Evolutionary conservation across 495 filamentous ascomycete genomes (phyloP).

Genomic region (Thozetella sp.): DNA sequence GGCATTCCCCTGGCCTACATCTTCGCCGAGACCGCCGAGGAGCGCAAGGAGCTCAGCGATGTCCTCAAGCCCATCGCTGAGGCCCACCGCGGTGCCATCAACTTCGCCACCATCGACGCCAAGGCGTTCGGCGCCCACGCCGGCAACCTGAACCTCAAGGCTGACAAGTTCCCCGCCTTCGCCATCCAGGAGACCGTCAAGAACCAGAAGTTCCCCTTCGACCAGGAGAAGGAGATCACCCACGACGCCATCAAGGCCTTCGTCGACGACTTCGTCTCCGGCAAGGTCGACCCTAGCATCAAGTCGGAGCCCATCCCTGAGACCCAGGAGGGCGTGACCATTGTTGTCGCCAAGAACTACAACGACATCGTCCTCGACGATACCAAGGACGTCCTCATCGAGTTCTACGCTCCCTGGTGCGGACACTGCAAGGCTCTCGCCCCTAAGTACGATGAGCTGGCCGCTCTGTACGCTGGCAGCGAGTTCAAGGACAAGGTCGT

Average conservation of each 20-base stretch:
- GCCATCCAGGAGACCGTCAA: constrained; percentile 96
- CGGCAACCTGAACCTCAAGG: constrained; percentile 95
- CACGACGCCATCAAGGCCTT: constrained; percentile 77
- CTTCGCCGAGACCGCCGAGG: constrained; percentile 91
- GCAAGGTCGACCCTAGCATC: constrained; percentile 91
- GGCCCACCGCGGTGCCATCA: constrained; percentile 81
- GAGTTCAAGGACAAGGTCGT: constrained; percentile 81
- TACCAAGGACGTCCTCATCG: constrained; percentile 93
- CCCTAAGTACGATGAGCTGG: constrained; percentile 92
- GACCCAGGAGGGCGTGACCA: constrained; percentile 87
- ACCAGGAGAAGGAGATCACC: constrained; percentile 81
- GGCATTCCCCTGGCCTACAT: constrained; percentile 96
- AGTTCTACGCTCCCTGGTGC: constrained; percentile 99
- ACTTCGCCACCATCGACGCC: constrained; percentile 98
- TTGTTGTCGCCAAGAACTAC: constrained; percentile 94
- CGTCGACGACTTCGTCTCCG: constrained; percentile 83
- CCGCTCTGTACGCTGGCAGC: constrained; percentile 70
- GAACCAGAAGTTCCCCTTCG: constrained; percentile 96
- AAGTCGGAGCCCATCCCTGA: constrained; percentile 98
- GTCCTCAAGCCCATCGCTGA: constrained; percentile 64
- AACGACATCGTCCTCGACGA: constrained; percentile 90
- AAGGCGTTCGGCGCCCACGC: constrained; percentile 94
- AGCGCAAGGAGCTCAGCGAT: constrained; percentile 77
- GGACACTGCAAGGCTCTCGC: constrained; percentile 97
- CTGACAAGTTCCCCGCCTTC: constrained; percentile 93